Conservation (phyloP, 768 basidiomycete species). For the Mycena rosella region DNA sequence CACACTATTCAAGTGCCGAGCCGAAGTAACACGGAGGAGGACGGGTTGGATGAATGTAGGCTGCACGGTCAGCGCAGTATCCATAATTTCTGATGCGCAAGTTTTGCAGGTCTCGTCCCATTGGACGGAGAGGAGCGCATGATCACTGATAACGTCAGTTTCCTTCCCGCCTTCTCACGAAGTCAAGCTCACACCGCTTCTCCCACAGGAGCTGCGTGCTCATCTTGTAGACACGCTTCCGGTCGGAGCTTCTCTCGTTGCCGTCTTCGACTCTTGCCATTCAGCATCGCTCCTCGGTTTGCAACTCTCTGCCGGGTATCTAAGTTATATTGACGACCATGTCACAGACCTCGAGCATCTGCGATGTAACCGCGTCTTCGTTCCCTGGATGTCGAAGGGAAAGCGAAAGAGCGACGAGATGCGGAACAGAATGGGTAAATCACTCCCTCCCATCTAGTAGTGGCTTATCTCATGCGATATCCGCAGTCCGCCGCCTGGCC, state of each 20-base stretch:
- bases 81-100: not conserved
- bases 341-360: slow-evolving; percentile 31
- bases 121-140: slow-evolving; percentile 34
- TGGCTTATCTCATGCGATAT: not conserved
- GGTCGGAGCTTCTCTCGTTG: slow-evolving; percentile 38
- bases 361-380: slow-evolving; percentile 37
- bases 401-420: slow-evolving; percentile 19
- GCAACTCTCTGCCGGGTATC: not conserved
- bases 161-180: not conserved
- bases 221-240: slow-evolving; percentile 39
- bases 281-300: slow-evolving; percentile 43
- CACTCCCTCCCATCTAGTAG: not conserved
- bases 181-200: not conserved
- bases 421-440: slow-evolving; percentile 21
- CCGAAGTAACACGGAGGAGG: slow-evolving; percentile 17
- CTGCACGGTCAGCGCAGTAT: not conserved
- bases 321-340: not conserved
- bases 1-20: slow-evolving; percentile 33
- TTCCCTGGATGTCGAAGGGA: slow-evolving; percentile 32
- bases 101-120: slow-evolving; percentile 30
- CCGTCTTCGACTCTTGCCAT: slow-evolving; percentile 39
- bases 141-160: slow-evolving; percentile 31
- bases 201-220: slow-evolving; percentile 37
- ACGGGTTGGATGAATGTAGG: slow-evolving; percentile 32
- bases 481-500: slow-evolving; percentile 22